A percentile compares a stretch with the other conserved stretches of the same genome.
phyloP scores from a whole-genome alignment of 2,329 filamentous ascomycete genomes.

The Monosporascus sp. region DNA sequence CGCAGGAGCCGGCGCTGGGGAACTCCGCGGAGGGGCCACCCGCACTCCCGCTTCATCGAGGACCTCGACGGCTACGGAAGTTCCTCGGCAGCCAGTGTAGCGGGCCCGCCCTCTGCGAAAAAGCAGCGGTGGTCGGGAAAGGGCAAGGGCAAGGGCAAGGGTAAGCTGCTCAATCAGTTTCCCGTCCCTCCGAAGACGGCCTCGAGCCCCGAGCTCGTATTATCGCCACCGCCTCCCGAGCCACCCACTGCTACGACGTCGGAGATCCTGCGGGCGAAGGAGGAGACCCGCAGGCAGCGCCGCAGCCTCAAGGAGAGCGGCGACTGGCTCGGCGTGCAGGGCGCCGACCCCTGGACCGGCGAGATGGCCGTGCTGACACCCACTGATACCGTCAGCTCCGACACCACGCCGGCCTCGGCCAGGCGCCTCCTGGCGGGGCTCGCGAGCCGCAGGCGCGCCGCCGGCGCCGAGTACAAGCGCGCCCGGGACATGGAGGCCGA shows the following conservation, averaged over 20 bases:
- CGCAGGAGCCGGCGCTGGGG: background rate
- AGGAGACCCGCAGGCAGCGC: conserved; percentile 34
- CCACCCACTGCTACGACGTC: conserved; percentile 10
- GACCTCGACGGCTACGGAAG: too few species aligned
- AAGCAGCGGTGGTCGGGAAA: background rate
- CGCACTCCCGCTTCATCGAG: background rate
- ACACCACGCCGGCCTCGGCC: conserved; percentile 27
- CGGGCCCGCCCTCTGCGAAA: too few species aligned
- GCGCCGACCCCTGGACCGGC: conserved; percentile 53
- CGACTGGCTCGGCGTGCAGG: conserved; percentile 55
- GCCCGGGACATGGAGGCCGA: conserved; percentile 32
- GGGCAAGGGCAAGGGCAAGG: background rate
- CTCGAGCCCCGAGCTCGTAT: background rate
- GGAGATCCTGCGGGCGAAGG: conserved; percentile 18
- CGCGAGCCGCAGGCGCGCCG: conserved; percentile 28
- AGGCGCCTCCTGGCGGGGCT: conserved; percentile 28
- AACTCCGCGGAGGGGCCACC: background rate
- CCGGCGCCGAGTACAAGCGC: conserved; percentile 30
- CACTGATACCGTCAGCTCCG: conserved; percentile 38
- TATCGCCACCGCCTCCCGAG: background rate
- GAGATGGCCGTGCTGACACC: conserved; percentile 46
- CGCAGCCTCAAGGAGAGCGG: conserved; percentile 47
- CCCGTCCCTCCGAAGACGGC: too few species aligned
- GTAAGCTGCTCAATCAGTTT: background rate
- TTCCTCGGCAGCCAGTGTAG: too few species aligned